Conservation (phyloP, 129 eudicot species). For the Scalesia atractyloides region DNA sequence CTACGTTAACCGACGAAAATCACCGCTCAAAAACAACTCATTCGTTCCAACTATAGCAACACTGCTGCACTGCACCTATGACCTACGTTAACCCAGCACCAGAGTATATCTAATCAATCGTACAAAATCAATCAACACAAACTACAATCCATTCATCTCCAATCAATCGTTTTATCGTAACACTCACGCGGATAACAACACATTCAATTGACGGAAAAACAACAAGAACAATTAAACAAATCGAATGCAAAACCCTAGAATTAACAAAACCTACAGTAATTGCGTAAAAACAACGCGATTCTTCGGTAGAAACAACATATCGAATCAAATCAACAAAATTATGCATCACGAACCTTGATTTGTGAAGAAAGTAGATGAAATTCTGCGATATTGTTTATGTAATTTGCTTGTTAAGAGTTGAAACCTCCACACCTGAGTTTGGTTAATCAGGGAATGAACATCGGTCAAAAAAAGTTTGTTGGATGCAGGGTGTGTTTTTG, state of each 20-base stretch:
- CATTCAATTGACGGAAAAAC: background rate
- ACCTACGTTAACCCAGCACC: background rate
- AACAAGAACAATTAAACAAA: background rate
- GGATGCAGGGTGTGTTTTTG: background rate
- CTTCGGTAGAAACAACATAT: background rate
- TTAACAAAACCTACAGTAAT: background rate
- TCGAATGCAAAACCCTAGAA: conserved; percentile 23
- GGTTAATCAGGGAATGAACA: conserved; percentile 1
- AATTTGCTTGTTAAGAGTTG: conserved; percentile 14
- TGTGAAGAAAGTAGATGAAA: background rate
- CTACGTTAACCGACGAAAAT: background rate
- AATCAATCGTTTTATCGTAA: background rate
- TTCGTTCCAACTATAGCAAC: background rate
- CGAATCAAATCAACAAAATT: conserved; percentile 1
- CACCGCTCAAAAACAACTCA: background rate
- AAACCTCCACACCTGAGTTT: conserved; percentile 21
- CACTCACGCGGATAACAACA: conserved; percentile 6
- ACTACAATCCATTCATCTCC: background rate
- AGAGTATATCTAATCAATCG: conserved; percentile 7
- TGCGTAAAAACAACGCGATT: background rate
- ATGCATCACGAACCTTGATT: conserved; percentile 26
- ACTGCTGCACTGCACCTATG: background rate
- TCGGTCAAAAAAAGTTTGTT: conserved; percentile 3
- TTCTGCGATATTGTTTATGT: conserved; percentile 11
- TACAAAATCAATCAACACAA: background rate